Conservation (phyloP, 345 rosid genomes). For the Isatis tinctoria region DNA sequence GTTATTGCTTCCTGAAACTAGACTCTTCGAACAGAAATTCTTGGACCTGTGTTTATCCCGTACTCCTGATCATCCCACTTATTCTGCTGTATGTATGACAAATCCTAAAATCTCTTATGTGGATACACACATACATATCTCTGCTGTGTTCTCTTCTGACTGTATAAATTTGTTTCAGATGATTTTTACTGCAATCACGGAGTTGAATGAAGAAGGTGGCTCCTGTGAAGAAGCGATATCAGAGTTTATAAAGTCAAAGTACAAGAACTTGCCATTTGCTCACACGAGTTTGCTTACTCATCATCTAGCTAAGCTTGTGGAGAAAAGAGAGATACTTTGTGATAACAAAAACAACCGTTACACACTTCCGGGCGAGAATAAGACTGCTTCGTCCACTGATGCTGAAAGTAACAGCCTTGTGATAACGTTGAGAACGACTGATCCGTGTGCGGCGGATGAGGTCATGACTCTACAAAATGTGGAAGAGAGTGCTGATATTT, state of each 20-base stretch:
- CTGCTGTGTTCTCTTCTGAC: slow-evolving; percentile 7
- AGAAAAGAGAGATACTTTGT: slow-evolving; percentile 34
- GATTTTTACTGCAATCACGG: slow-evolving; percentile 34
- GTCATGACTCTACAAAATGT: background rate
- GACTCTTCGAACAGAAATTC: slow-evolving; percentile 19
- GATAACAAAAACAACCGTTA: slow-evolving; percentile 22
- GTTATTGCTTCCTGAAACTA: slow-evolving; percentile 21
- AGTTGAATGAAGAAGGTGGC: slow-evolving; percentile 37
- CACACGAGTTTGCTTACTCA: slow-evolving; percentile 34
- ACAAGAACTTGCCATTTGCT: slow-evolving; percentile 38
- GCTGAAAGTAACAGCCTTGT: background rate
- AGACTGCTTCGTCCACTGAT: background rate
- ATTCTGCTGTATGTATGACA: slow-evolving; percentile 27
- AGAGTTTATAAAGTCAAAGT: slow-evolving; percentile 18
- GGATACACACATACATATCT: background rate
- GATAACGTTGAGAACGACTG: background rate
- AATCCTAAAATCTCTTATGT: background rate
- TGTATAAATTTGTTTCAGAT: slow-evolving; percentile 26
- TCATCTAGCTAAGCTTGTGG: slow-evolving; percentile 38
- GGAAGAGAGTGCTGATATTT: background rate
- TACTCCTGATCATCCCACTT: slow-evolving; percentile 36
- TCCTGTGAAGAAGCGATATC: slow-evolving; percentile 32
- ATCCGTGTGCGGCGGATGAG: background rate
- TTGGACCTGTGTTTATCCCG: slow-evolving; percentile 19
- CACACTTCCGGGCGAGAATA: slow-evolving; percentile 16